These are phyloP conservation scores for Falciphora oryzae DNA, from an alignment of 2,329 filamentous ascomycete species.

Conservation along the genomic window DNA sequence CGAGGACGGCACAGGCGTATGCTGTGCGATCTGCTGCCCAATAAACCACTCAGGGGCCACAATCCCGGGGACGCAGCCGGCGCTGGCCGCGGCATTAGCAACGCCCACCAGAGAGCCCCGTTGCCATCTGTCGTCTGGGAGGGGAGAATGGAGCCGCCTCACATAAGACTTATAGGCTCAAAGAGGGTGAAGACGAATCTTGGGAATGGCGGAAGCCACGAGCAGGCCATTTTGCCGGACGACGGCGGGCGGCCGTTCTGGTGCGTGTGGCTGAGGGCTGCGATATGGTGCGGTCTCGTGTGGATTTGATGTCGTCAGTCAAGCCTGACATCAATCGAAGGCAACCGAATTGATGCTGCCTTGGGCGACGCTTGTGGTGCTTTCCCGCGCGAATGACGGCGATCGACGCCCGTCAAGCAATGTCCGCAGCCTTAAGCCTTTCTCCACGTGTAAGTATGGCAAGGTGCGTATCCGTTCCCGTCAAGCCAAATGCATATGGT, in stretches of 20 bases:
- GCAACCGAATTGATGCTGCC: too few relatives aligned
- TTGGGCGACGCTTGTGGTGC: too few relatives aligned
- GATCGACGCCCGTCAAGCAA: background rate
- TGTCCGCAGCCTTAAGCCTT: background rate
- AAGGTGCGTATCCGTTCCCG: background rate
- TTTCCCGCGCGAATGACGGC: background rate
- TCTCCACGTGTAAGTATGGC: background rate
- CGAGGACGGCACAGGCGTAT: conserved; percentile 25
- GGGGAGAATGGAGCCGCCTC: conserved; percentile 20
- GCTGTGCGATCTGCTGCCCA: conserved; percentile 49
- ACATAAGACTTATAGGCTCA: conserved; percentile 46
- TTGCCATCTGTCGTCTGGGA: background rate
- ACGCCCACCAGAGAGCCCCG: background rate
- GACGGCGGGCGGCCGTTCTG: background rate
- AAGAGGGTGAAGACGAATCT: conserved; percentile 61
- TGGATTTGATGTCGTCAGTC: too few relatives aligned
- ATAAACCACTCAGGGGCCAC: conserved; percentile 57
- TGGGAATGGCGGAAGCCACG: conserved; percentile 58
- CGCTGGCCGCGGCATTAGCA: conserved; percentile 27
- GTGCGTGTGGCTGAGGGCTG: background rate
- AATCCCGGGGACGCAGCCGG: conserved; percentile 52
- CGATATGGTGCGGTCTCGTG: background rate
- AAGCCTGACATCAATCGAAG: too few relatives aligned
- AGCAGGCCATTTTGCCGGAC: conserved; percentile 40
- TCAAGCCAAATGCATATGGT: background rate